Evolutionary conservation across 139 green algal species (phyloP), one percentile per base, ranked within the genome.

Genomic region (Chlorella vulgaris): DNA sequence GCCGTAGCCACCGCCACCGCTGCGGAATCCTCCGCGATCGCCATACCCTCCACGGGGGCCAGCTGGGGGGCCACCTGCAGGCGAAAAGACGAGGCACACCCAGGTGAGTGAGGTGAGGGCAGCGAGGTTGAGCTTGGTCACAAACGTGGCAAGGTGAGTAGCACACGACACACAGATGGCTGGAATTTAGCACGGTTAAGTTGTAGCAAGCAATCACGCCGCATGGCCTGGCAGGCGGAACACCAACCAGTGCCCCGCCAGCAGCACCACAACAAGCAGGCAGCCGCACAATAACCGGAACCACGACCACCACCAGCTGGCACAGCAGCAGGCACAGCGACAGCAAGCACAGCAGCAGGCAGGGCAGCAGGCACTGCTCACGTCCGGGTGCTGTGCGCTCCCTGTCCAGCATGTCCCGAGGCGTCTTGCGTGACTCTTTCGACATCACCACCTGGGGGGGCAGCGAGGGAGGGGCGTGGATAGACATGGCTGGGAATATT

Each of bases 361-460:
- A 58, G 15, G 47, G 47, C 10, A 58, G 47, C 10, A 58, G 15
- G 47, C 47, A 58, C 55, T 21, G 28, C 42, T 61, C 78, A 69
- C 35, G 33, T 5, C 26, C 53, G n/a, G n/a, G n/a, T 1, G n/a
- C 4, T 26, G 24, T 28, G 6, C 77, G 73, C 69, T 89, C 85
- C 26, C 76, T 60, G 26, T 53, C 33, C 39, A 74, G 33, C 93
- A 96, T 96, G 40, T 96, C 93, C 7, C 87, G 73, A 0, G 93
- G 93, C 3, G 93, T 94, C 86, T 96, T 96, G 62, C 93, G 88
- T 3, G 74, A 84, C 84, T 96, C 86, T 77, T 92, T 90, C 10
- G 86, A 91, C 40, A 87, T 75, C 2, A 88, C 81, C 60, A 95
- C 91, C 47, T 83, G 78, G 28, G 18, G n/a, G 87, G 92, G 84